A percentile compares a stretch with the other conserved stretches of the same genome.
Evolutionary conservation across 2,329 filamentous ascomycete species (phyloP).

Genomic region (Helotiales sp.): DNA sequence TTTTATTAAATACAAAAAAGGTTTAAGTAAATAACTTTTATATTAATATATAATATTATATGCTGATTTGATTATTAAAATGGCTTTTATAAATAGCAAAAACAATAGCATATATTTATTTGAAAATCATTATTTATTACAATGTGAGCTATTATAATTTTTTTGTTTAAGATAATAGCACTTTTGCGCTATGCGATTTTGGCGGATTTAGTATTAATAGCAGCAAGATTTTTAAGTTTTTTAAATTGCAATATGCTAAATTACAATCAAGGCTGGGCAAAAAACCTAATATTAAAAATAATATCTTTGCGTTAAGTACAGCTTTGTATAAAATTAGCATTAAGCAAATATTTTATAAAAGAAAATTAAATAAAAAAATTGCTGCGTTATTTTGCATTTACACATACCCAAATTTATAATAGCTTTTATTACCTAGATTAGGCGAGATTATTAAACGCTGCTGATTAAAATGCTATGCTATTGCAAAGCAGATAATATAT

Average conservation of each 20-base stretch:
- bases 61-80: background rate
- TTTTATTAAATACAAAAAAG: background rate
- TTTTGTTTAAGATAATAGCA: background rate
- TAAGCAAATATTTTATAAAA: background rate
- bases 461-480: background rate
- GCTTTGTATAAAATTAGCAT: background rate
- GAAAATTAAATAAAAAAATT: background rate
- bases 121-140: background rate
- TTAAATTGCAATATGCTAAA: background rate
- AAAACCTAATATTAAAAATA: background rate
- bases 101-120: background rate
- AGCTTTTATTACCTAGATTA: background rate
- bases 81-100: background rate
- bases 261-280: background rate
- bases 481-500: background rate
- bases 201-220: background rate
- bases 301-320: background rate
- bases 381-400: background rate
- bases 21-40: background rate
- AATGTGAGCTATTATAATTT: background rate
- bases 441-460: background rate
- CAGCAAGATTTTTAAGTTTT: background rate
- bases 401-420: background rate
- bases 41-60: background rate
- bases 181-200: background rate